These are phyloP conservation scores for Zymoseptoria ardabiliae DNA, from an alignment of 2,329 filamentous ascomycete genomes.

Conservation along the genomic window DNA sequence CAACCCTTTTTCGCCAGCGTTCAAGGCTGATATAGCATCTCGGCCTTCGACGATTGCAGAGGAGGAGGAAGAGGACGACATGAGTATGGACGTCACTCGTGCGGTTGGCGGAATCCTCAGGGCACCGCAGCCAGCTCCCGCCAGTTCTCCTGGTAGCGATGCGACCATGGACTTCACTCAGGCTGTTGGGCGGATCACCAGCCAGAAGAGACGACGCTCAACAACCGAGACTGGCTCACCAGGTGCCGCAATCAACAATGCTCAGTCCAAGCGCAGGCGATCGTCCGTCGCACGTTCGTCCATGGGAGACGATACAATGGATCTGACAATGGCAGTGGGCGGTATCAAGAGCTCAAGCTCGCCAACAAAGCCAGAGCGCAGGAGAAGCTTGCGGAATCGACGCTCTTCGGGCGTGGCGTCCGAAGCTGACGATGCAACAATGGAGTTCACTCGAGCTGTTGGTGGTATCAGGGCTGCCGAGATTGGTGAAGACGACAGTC, in stretches of 20 bases:
- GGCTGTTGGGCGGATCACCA: conserved; percentile 45
- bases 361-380: conserved; percentile 21
- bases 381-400: conserved; percentile 30
- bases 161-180: conserved; percentile 51
- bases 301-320: conserved; percentile 37
- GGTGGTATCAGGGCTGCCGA: conserved; percentile 33
- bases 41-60: conserved; percentile 24
- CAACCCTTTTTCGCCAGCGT: conserved; percentile 43
- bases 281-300: conserved; percentile 30
- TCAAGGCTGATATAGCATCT: conserved; percentile 27
- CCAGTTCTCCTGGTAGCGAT: conserved; percentile 34
- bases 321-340: conserved; percentile 33
- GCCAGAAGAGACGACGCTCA: conserved; percentile 37
- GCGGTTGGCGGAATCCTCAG: conserved; percentile 72
- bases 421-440: conserved; percentile 41
- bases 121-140: conserved; percentile 26
- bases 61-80: conserved; percentile 50
- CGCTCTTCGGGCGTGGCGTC: conserved; percentile 29
- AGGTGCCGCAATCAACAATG: conserved; percentile 7
- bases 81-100: conserved; percentile 91
- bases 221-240: conserved; percentile 32
- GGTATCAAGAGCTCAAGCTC: conserved; percentile 24
- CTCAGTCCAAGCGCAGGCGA: conserved; percentile 30
- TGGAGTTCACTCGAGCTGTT: conserved; percentile 51
- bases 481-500: conserved; percentile 16